phyloP scores from a whole-genome alignment of 176 grass and related monocot species.

The Hordeum marinum region DNA sequence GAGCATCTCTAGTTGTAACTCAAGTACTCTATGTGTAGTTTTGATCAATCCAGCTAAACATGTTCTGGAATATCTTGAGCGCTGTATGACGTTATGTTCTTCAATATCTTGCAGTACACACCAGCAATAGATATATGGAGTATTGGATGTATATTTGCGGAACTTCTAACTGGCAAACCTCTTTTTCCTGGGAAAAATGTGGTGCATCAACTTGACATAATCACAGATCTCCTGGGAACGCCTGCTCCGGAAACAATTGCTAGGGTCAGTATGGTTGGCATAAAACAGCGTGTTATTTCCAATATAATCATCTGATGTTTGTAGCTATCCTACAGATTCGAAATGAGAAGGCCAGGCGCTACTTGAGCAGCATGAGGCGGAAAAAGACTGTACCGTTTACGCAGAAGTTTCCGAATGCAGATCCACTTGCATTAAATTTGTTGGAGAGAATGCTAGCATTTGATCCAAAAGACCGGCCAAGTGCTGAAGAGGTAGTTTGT shows the following conservation, averaged over 20 bases:
- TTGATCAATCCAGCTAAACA: background rate
- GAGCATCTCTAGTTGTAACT: background rate
- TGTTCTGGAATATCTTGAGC: background rate
- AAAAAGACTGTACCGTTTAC: constrained; percentile 69
- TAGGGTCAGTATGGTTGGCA: constrained; percentile 49
- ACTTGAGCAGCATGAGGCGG: constrained; percentile 83
- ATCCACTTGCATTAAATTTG: constrained; percentile 65
- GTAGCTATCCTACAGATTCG: constrained; percentile 47
- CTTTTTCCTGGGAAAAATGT: constrained; percentile 98
- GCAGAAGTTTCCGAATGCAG: constrained; percentile 80
- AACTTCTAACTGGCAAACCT: constrained; percentile 87
- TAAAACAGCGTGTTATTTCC: background rate
- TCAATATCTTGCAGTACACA: constrained; percentile 62
- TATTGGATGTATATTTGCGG: constrained; percentile 95
- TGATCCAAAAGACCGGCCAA: constrained; percentile 91
- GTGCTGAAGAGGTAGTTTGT: constrained; percentile 74
- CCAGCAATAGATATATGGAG: constrained; percentile 99
- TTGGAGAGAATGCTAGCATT: constrained; percentile 88
- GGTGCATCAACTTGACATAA: constrained; percentile 91
- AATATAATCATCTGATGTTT: background rate
- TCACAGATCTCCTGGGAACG: constrained; percentile 89
- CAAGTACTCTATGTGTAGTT: background rate
- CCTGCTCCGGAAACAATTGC: constrained; percentile 84
- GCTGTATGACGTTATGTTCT: background rate
- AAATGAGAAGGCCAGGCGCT: constrained; percentile 95